Base-by-base conservation (phyloP, 2,329 filamentous ascomycete genomes). In the Didymosphaeria variabile region DNA sequence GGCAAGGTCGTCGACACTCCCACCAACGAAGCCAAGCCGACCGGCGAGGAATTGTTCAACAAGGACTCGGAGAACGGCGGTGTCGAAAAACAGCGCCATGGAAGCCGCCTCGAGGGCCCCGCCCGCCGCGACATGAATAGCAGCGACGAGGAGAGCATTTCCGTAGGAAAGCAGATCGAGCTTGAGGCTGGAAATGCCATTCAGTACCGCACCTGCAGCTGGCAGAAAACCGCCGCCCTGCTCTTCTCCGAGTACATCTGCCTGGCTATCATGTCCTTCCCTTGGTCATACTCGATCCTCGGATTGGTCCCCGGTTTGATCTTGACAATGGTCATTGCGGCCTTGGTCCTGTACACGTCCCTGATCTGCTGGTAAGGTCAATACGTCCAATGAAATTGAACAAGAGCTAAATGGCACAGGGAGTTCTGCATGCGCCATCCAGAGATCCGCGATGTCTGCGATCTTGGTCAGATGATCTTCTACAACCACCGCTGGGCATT, bases 241-340 rank as follows among this genome's bases (percentile, higher is more conserved):
- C 87, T 97, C 55, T 97, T 97, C 80, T 95, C 92, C 54, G 94
- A 97, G 82, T 97, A 97, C 77, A 97, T 97, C 61, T 97, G 93
- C 77, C 81, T 97, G 79, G 87, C 87, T 23, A 97, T 97, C 75
- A 97, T 97, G 93, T 96, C 92, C 54, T 97, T 97, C 69, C 94
- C 94, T 0, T 97, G 91, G 86, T 97, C 93, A 0, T 97, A 97
- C 79, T 92, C 92, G 46, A 82, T 94, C 31, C 86, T 97, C 8
- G 94, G 94, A 8, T 85, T 97, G 17, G 92, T 97, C 0, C 93
- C 94, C 0, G 93, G 91, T 26, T 78, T 97, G 57, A 94, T 97
- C 63, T 76, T 97, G 74, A 97, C 94, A 0, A 84, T 91, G 1
- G 86, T 94, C 32, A 86, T 96, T 60, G 93, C 94, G 29, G 85